Base-by-base conservation (phyloP, 1,284 basidiomycete genomes). In the Butyriboletus appendiculatus region DNA sequence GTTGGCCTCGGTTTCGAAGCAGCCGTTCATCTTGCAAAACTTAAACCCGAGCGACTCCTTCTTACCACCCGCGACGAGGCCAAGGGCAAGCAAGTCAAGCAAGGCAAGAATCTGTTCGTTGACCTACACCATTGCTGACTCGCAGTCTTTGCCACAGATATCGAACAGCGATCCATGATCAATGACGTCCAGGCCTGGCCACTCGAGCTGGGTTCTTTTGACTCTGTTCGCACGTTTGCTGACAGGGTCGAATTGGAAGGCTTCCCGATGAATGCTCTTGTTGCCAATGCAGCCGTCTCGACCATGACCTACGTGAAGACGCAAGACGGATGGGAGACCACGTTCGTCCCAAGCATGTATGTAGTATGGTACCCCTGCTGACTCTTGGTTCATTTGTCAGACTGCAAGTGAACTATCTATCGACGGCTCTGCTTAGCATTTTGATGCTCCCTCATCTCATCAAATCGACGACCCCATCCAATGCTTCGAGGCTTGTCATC, bases 1-100 rank as follows among this genome's bases (percentile, higher is more conserved):
- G 59, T 63, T 24, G 72, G 72, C n/a, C 61, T 72, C 6, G 72
- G 70, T 9, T 61, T 66, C n/a, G 72, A 71, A 56, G 66, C 71
- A 12, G 69, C 64, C 16, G 50, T 65, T 41, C 63, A 60, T 38
- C 49, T 72, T 12, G 63, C 69, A n/a, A 57, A 58, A 24, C 62
- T 72, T 45, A 58, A 56, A 12, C 66, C 70, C 7, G 62, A 50
- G 38, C 56, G 49, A 32, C 58, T 74, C 20, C 52, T 70, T 32
- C 55, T 73, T 16, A 71, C 71, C 15, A 42, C 65, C 43, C 61
- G 68, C n/a, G 61, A 64, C 40, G 59, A 61, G 45, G 47, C 26
- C 34, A 73, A 70, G 52, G 55, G 57, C 48, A 58, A 53, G 28
- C 60, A 49, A 38, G 50, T 67, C 4, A 64, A 61, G 26, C 54